phyloP scores from a whole-genome alignment of 148 eudicot genomes.

The Vaccinium corymbosum region DNA sequence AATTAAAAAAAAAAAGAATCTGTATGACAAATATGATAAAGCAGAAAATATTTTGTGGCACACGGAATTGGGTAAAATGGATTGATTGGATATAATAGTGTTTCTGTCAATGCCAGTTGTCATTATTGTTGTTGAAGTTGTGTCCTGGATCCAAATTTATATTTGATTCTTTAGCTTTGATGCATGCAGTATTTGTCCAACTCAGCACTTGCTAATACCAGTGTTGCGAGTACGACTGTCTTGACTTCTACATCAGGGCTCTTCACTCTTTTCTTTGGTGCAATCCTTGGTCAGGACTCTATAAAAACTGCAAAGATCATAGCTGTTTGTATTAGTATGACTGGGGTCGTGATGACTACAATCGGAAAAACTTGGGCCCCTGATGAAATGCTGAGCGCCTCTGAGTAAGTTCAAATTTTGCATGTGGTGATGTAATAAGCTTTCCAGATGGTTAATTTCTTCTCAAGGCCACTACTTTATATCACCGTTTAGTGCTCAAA shows the following conservation, averaged over 20 bases:
- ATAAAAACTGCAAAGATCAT: slow-evolving; percentile 27
- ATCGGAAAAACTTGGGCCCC: slow-evolving; percentile 48
- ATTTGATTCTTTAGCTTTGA: neutral
- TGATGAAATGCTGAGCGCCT: slow-evolving; percentile 20
- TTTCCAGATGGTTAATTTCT: neutral
- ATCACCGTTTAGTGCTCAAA: neutral
- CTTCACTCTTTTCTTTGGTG: slow-evolving; percentile 46
- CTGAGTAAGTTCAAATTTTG: slow-evolving; percentile 26
- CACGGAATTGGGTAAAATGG: neutral
- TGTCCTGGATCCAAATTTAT: neutral
- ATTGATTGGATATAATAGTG: neutral
- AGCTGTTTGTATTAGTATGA: slow-evolving; percentile 38
- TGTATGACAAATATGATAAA: neutral
- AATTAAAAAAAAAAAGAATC: neutral
- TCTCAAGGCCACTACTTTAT: neutral
- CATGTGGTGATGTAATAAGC: neutral
- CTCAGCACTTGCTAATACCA: slow-evolving; percentile 45
- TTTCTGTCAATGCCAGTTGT: neutral
- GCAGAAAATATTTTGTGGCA: neutral
- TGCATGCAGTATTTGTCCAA: slow-evolving; percentile 42
- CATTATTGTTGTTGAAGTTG: neutral
- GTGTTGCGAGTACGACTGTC: slow-evolving; percentile 43
- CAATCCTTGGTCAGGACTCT: slow-evolving; percentile 34
- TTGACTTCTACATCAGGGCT: slow-evolving; percentile 46
- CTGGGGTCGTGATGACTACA: slow-evolving; percentile 42